Evolutionary conservation across 495 filamentous ascomycete genomes (phyloP), one percentile per base, ranked within the genome.

Genomic region (Penicillium nucicola): DNA sequence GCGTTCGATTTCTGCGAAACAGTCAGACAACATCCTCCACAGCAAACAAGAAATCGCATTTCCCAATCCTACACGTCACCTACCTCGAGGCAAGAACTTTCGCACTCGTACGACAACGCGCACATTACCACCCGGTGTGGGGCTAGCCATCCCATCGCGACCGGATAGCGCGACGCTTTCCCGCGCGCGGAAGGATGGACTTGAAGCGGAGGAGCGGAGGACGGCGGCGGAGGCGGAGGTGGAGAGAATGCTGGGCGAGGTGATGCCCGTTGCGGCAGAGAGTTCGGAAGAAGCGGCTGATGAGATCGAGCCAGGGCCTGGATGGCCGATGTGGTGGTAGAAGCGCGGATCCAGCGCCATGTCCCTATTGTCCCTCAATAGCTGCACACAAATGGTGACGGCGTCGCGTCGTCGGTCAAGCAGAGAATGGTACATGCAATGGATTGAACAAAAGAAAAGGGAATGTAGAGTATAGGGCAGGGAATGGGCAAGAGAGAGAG

Each of bases 61-160:
- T 41, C 12, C 34, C 35, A 12, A 28, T 39, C 19, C 6, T 19
- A 25, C 40, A 36, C 45, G 15, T n/a, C 30, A 62, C 77, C 44
- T 78, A 96, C 92, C 92, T 86, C 93, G 72, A 13, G 84, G 86
- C 34, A 98, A 70, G 69, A 96, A 97, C 17, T 84, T 91, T 55
- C 93, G 78, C 45, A 96, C 91, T 55, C 93, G 77, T 58, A 98
- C 93, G 12, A 97, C 93, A 15, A 98, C 93, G 65, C 87, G 84
- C 44, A 98, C 92, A 76, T 97, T 97, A 12, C 89, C 91, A 31
- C 85, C 89, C 1, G 71, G 65, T 14, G 69, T 56, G 10, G 69
- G 69, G 42, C 69, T 74, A 4, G 65, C 50, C 36, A 63, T 49
- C 42, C 60, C 62, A 61, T 70, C 64, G 30, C 59, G 55, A 12